Evolutionary conservation across 2,329 filamentous ascomycete species (phyloP), one percentile per base, ranked within the genome.

Genomic region (Chaetomium sp.): DNA sequence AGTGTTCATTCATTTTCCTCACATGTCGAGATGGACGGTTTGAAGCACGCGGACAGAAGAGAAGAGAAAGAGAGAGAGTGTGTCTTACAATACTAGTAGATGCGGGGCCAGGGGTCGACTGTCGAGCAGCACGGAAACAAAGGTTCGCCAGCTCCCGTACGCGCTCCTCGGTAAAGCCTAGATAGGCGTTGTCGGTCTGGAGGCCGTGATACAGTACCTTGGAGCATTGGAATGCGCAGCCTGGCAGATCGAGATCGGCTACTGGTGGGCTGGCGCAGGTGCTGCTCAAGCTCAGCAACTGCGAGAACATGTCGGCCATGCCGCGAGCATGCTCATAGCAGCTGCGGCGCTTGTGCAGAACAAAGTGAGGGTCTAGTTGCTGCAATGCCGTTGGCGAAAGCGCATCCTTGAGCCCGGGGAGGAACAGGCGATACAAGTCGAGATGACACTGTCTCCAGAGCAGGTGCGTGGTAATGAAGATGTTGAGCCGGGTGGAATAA

Each of bases 391-490:
- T 65, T 6, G 70, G 70, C 2, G 78, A 72, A 0, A 82, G 67
- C 0, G 78, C 76, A 40, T 81, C 79, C 19, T 76, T 74, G 37
- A 82, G 71, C 0, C 78, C 78, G 0, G 71, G 71, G 6, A 82
- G 70, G 2, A 75, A 78, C 6, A 81, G 70, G 1, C 79, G 76
- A 59, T 80, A 82, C 2, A 82, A 69, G 62, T 82, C 79, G 59
- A 79, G 79, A 61, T 82, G 75, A 55, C 79, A 82, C 58, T 82
- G 79, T 34, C 78, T 72, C 79, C 79, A 82, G 78, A 76, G 80
- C 7, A 82, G 71, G 59, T 82, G 79, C 8, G 81, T 82, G 79
- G 81, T 82, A 62, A 82, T 70, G 56, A 79, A 82, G 43, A 80
- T 78, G 57, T 79, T 80, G 5, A 83, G 72, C 3, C 80, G 72